Evolutionary conservation across 208 protist genomes (phyloP).

Genomic region (Trypanosoma theileri): DNA sequence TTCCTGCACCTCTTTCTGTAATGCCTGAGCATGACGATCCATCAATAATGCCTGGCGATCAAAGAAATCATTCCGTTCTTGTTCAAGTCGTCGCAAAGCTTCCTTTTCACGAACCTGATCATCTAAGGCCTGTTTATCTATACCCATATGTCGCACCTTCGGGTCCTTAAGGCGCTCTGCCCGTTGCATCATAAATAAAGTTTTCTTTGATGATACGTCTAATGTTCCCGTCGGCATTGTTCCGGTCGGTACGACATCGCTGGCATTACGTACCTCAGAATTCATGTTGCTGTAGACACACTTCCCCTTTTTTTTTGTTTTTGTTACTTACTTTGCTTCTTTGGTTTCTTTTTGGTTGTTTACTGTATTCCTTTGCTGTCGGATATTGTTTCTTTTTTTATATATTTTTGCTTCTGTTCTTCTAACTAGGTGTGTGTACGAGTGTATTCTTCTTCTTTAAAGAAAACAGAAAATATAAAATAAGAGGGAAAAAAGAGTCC

Average conservation of each 20-base stretch:
- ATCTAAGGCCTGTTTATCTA: slow-evolving; percentile 89
- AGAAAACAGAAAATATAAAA: background rate
- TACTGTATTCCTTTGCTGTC: background rate
- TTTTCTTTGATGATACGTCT: slow-evolving; percentile 58
- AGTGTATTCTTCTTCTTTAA: background rate
- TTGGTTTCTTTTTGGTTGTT: background rate
- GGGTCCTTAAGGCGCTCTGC: slow-evolving; percentile 89
- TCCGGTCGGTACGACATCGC: background rate
- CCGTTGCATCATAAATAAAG: slow-evolving; percentile 85
- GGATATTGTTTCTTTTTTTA: background rate
- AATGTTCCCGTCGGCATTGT: slow-evolving; percentile 4
- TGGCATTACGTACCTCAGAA: slow-evolving; percentile 19
- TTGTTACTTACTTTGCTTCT: slow-evolving; percentile 1
- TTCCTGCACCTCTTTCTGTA: slow-evolving; percentile 87
- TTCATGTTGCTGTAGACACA: background rate
- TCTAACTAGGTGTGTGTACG: too few relatives aligned
- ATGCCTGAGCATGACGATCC: slow-evolving; percentile 81
- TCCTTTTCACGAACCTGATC: slow-evolving; percentile 92
- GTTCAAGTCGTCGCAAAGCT: slow-evolving; percentile 69
- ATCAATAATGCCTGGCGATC: slow-evolving; percentile 88
- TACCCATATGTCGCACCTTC: slow-evolving; percentile 90
- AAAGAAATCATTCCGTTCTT: slow-evolving; percentile 86
- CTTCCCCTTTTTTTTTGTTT: slow-evolving; percentile 1
- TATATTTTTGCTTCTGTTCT: too few relatives aligned
- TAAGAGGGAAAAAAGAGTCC: background rate